Evolutionary conservation across 805 yeast genomes (phyloP).

Genomic region (Brettanomyces sp.): DNA sequence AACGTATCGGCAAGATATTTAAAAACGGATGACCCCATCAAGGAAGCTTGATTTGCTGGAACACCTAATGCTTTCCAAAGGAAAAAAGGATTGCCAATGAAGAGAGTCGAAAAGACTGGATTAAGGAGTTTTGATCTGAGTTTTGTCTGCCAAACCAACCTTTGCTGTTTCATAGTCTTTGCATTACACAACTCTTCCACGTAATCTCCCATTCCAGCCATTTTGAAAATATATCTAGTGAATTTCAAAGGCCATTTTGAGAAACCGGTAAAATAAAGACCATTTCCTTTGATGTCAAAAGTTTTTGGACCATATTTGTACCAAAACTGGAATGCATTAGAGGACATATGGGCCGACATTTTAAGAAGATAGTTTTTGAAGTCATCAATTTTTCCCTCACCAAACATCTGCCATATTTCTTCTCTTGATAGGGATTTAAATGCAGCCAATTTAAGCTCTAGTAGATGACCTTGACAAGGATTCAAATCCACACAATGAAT

Average conservation of each 20-base stretch:
- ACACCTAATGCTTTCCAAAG: constrained; percentile 89
- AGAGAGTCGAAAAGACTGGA: constrained; percentile 53
- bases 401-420: constrained; percentile 69
- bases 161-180: constrained; percentile 53
- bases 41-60: constrained; percentile 72
- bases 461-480: constrained; percentile 73
- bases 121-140: constrained; percentile 66
- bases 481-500: constrained; percentile 82
- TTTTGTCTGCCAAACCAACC: constrained; percentile 48
- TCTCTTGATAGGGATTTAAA: constrained; percentile 46
- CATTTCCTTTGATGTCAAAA: constrained; percentile 45
- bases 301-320: constrained; percentile 49
- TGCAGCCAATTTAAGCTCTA: constrained; percentile 71
- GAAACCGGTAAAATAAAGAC: constrained; percentile 74
- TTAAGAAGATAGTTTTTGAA: constrained; percentile 45
- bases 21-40: constrained; percentile 67
- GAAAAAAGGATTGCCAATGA: constrained; percentile 77
- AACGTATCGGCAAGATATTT: constrained; percentile 69
- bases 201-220: constrained; percentile 42
- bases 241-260: constrained; percentile 79
- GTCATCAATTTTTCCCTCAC: constrained; percentile 55
- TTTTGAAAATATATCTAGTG: constrained; percentile 48
- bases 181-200: constrained; percentile 50
- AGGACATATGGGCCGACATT: constrained; percentile 63
- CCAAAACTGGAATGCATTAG: constrained; percentile 81